Conservation (phyloP, 2,329 filamentous ascomycete species). For the Bipolaris zeicola region DNA sequence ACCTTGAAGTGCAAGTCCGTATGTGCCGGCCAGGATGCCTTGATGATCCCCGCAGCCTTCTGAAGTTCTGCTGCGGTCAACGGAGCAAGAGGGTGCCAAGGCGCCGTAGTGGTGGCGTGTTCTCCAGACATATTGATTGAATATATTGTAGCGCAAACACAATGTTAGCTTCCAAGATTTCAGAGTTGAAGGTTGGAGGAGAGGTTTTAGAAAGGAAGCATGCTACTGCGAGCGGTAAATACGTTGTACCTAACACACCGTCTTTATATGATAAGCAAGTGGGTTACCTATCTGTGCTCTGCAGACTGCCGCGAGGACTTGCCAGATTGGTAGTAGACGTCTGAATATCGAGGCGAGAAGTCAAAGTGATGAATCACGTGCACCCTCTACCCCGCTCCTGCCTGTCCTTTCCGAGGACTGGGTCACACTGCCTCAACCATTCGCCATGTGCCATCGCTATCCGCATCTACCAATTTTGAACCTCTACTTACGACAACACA, state of each 20-base stretch:
- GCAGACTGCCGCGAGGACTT: conserved; percentile 34
- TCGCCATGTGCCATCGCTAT: neutral
- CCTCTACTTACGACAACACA: neutral
- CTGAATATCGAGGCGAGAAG: neutral
- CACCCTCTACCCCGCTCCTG: conserved; percentile 13
- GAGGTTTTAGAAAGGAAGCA: neutral
- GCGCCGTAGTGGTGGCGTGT: conserved; percentile 28
- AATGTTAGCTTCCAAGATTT: neutral
- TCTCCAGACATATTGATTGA: conserved; percentile 37
- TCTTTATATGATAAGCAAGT: conserved; percentile 28
- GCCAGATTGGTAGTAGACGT: conserved; percentile 23
- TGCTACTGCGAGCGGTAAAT: neutral
- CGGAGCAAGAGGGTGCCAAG: conserved; percentile 64
- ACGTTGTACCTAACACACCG: conserved; percentile 11
- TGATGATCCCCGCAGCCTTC: conserved; percentile 57
- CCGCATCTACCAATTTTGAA: neutral
- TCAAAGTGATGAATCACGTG: conserved; percentile 15
- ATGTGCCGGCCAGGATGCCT: conserved; percentile 59
- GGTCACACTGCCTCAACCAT: neutral
- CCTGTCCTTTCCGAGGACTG: neutral
- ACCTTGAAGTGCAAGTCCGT: conserved; percentile 68
- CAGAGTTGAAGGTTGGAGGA: neutral
- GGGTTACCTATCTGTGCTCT: conserved; percentile 18
- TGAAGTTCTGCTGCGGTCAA: conserved; percentile 64
- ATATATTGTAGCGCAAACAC: neutral